Base-by-base conservation (phyloP, 2,329 filamentous ascomycete genomes). In the Monilinia polystroma region DNA sequence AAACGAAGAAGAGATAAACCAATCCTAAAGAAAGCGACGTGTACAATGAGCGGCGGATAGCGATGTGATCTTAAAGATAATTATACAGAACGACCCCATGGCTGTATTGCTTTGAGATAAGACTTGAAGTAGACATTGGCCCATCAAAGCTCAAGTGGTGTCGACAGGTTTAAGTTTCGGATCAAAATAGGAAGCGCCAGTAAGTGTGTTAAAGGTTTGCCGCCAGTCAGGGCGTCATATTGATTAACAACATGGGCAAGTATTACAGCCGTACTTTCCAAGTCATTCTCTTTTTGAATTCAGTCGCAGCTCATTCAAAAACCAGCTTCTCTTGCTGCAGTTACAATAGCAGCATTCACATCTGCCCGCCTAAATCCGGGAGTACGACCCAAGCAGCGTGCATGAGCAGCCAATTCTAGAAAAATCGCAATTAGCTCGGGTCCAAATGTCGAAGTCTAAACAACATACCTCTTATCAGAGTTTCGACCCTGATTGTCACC, bases 341-440 rank as follows among this genome's bases (percentile, higher is more conserved):
- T 38, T 14, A 66, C 14, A 49, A 77, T 73, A 54, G 76, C 75
- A 32, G 71, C 67, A 68, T 77, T 76, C 6, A 78, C 72, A 69
- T 78, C 76, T 20, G 67, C 49, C 6, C 69, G 73, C 52, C 74
- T 71, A 45, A 73, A 77, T 20, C 76, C 76, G 35, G 76, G 73
- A 12, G 71, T 60, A 29, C 75, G 68, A 23, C 76, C 75, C 18
- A 78, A 59, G 67, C 76, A 77, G 23, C 75, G 70, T 35, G 66
- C 72, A 41, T 69, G 69, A n/a, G 20, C 60, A 20, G 72, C 60
- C 16, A 77, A 66, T 72, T 75, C 75, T 77, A 49, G 8, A 43
- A 35, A 58, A 32, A 20, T 35, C 6, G 49, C 16, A n/a, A 29
- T 60, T 52, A 64, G 47, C 58, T 60, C 18, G 26, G 12, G 16